Conservation (phyloP, 2,329 filamentous ascomycete species). For the Talaromyces sp. region DNA sequence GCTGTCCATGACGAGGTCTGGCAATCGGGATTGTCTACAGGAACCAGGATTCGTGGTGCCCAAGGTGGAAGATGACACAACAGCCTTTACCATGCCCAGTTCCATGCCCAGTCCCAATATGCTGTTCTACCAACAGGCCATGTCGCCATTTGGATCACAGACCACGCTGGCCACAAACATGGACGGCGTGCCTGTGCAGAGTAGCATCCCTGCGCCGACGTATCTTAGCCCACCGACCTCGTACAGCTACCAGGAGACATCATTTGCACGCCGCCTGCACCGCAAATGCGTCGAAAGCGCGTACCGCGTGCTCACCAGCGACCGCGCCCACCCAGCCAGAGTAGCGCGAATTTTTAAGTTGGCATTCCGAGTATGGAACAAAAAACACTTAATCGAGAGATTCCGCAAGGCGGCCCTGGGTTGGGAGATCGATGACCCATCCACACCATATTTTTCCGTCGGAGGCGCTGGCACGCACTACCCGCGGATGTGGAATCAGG, state of each 20-base stretch:
- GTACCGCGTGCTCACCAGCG: neutral
- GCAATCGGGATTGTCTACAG: neutral
- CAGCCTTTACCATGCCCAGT: neutral
- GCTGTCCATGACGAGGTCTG: neutral
- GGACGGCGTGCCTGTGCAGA: neutral
- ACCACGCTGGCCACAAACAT: neutral
- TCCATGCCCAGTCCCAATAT: neutral
- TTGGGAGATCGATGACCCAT: neutral
- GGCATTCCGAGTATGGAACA: constrained; percentile 5
- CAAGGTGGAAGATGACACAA: neutral
- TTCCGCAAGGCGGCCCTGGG: neutral
- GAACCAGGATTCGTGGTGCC: neutral
- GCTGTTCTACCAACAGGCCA: neutral
- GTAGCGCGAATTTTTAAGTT: constrained; percentile 8
- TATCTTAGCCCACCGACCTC: constrained; percentile 5
- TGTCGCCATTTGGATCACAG: neutral
- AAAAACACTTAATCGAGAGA: neutral
- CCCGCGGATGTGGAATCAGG: neutral
- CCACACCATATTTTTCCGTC: neutral
- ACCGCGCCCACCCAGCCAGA: neutral
- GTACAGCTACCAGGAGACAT: constrained; percentile 9
- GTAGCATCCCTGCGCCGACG: neutral
- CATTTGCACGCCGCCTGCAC: constrained; percentile 9
- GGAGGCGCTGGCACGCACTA: constrained; percentile 8
- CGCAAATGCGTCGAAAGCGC: constrained; percentile 7